Evolutionary conservation across 345 rosid species (phyloP), one percentile per base, ranked within the genome.

Genomic region (Passiflora organensis): DNA sequence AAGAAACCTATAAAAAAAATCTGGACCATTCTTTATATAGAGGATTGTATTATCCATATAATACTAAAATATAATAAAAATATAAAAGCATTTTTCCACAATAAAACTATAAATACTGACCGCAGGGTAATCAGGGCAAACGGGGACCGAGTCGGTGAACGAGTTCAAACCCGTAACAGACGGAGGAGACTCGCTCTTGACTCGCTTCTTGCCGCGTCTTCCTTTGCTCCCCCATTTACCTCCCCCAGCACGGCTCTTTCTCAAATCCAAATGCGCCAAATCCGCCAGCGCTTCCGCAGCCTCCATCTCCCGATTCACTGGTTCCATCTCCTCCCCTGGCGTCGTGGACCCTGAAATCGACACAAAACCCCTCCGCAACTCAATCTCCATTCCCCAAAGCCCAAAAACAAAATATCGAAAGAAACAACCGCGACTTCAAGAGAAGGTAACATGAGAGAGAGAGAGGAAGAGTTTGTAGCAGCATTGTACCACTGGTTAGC

Each of bases 221-320:
- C 85, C 85, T 72, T 80, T 75, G 37, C 78, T 66, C 5, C 88
- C 85, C 91, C n/a, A n/a, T n/a, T n/a, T n/a, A n/a, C n/a, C n/a
- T n/a, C n/a, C n/a, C n/a, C n/a, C n/a, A n/a, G 62, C 55, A 49
- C 67, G 53, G 19, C 44, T 45, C 64, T 64, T 80, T 47, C 78
- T 56, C 82, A 50, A 55, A 51, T 81, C 82, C 47, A 73, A 71
- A 71, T 72, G 81, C 24, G 94, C 85, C 74, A 90, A 74, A 59
- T 76, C 88, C 18, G 95, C 85, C 76, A 90, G 69, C 48, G 82
- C 86, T 79, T 86, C 90, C n/a, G 97, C 97, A 69, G 93, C 97
- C 75, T 84, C 97, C 56, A 86, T 54, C 67, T 72, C 80, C 20
- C 59, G 57, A 43, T 59, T 51, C 71, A 70, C 83, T 80, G 75